Conservation (phyloP, 148 eudicot genomes). For the Rhododendron williamsianum region DNA sequence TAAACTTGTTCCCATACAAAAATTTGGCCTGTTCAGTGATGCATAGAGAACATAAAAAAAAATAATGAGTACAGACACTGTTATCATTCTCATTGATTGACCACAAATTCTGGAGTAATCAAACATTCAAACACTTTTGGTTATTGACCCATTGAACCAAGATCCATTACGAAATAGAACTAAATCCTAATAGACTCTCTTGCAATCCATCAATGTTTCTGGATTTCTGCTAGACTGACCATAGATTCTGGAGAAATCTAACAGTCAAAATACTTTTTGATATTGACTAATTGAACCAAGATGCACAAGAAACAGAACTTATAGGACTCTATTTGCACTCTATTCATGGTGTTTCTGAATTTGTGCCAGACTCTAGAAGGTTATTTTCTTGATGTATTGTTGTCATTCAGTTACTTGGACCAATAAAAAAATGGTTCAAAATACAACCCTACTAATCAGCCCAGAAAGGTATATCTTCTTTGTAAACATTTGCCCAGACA, state of each 20-base stretch:
- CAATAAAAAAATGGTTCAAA: neutral
- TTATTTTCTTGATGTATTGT: neutral
- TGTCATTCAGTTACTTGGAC: neutral
- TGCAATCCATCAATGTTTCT: neutral
- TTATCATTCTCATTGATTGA: neutral
- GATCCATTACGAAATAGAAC: neutral
- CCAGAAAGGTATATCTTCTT: neutral
- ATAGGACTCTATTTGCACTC: neutral
- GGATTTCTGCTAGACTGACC: neutral
- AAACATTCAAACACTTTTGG: neutral
- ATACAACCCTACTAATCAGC: neutral
- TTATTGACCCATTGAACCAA: neutral
- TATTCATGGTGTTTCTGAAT: neutral
- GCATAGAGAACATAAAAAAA: constrained; percentile 9
- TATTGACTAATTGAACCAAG: neutral
- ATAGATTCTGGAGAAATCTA: neutral
- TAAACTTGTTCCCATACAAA: constrained; percentile 75
- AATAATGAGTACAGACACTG: neutral
- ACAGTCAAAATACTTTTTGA: neutral
- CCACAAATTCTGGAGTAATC: neutral
- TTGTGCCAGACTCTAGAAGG: neutral
- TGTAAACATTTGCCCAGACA: constrained; percentile 1
- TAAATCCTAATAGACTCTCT: neutral
- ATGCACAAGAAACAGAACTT: neutral
- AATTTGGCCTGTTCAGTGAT: constrained; percentile 69